These are phyloP conservation scores for Platanthera zijinensis DNA, from an alignment of 106 monocot genomes.

Conservation along the genomic window DNA sequence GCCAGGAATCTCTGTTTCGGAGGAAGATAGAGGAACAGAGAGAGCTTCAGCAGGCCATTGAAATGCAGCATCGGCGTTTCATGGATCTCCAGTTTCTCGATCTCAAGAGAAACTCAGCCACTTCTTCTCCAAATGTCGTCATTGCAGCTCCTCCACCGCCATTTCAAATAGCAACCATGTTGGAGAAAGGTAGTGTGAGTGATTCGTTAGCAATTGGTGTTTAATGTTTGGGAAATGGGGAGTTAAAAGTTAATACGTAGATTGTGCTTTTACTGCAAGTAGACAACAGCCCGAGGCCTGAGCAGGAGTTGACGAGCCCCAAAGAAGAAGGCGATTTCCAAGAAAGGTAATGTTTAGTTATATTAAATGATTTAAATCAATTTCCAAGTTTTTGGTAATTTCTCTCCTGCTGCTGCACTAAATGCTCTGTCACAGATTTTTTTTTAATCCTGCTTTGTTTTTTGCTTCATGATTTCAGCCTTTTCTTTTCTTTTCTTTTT, in stretches of 20 bases:
- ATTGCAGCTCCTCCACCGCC: neutral
- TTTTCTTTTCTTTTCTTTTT: slow-evolving; percentile 8
- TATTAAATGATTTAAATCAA: neutral
- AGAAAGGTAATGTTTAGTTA: slow-evolving; percentile 27
- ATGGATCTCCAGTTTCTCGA: slow-evolving; percentile 74
- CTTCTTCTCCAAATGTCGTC: neutral
- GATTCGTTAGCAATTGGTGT: neutral
- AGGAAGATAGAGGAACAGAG: slow-evolving; percentile 74
- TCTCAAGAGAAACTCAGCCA: slow-evolving; percentile 28
- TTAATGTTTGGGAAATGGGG: neutral
- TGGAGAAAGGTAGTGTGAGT: slow-evolving; percentile 4
- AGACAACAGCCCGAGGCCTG: slow-evolving; percentile 28
- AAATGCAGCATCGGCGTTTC: slow-evolving; percentile 59
- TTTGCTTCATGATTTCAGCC: neutral
- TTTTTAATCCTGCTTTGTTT: too few species aligned
- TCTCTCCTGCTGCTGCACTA: neutral
- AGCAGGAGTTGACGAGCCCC: slow-evolving; percentile 15
- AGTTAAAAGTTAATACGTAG: neutral
- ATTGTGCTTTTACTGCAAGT: slow-evolving; percentile 17
- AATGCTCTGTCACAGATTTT: neutral
- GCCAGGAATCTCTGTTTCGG: slow-evolving; percentile 46
- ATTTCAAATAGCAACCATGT: neutral
- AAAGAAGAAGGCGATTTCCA: slow-evolving; percentile 33
- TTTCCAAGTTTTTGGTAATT: neutral
- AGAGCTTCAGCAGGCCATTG: slow-evolving; percentile 81